Evolutionary conservation across 768 basidiomycete genomes (phyloP), one percentile per base, ranked within the genome.

Genomic region (Tremella mesenterica): DNA sequence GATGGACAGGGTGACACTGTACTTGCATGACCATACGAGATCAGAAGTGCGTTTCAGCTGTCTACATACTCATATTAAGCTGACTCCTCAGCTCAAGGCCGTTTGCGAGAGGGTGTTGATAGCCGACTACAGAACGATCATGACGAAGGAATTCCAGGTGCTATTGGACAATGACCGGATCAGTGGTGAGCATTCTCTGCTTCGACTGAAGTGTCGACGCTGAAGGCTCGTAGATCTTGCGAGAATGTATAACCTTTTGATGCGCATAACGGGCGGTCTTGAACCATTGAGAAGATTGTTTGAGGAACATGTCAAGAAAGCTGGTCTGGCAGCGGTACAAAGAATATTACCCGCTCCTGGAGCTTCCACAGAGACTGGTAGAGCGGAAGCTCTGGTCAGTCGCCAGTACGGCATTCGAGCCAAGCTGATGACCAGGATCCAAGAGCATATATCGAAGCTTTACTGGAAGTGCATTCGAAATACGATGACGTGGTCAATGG

Each of bases 111-210:
- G 86, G 57, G 86, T 88, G 25, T 83, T 99, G 59, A 91, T 99
- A 64, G 81, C 85, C 53, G 85, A 85, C 59, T 91, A 93, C 67
- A 78, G 84, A 44, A 80, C 82, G 55, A 74, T 84, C 39, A 85
- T 99, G 83, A 87, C 86, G 84, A 88, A 92, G 56, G 88, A 83
- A 73, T 96, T 97, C 78, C 89, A 92, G 73, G 77, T 77, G 43
- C 55, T 70, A 28, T 50, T 71, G 60, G 92, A 96, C 71, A 90
- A 80, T 71, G 93, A 96, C 74, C 88, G 91, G 73, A 85, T 90
- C 53, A 87, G 91, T 73, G 75, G 75, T 75, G 34, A 54, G 70
- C 46, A 23, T 20, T 10, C 4, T 49, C 26, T n/a, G 12, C 28
- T 33, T 16, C n/a, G n/a, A 1, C 28, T 36, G 21, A 5, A 13